phyloP scores from a whole-genome alignment of 2,329 filamentous ascomycete species.

The Aspergillus floridensis region DNA sequence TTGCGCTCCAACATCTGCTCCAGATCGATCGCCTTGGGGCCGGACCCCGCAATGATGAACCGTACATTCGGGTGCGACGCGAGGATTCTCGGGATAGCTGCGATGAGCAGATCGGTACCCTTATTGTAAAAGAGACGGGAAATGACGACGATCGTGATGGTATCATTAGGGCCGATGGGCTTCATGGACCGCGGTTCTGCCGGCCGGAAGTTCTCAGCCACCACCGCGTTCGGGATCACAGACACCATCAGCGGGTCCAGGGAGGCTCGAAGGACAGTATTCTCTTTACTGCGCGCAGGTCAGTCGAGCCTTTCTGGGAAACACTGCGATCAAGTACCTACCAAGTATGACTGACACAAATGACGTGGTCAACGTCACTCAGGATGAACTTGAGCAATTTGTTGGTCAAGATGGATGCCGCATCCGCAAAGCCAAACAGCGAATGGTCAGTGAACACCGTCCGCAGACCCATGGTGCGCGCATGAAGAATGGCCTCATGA shows the following conservation, averaged over 20 bases:
- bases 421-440: slow-evolving; percentile 94
- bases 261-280: slow-evolving; percentile 90
- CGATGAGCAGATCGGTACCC: slow-evolving; percentile 93
- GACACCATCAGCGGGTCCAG: slow-evolving; percentile 96
- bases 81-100: slow-evolving; percentile 88
- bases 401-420: slow-evolving; percentile 91
- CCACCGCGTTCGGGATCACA: slow-evolving; percentile 95
- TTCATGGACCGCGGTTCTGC: slow-evolving; percentile 56
- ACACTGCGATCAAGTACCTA: slow-evolving; percentile 37
- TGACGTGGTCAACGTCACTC: slow-evolving; percentile 96
- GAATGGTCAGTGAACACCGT: slow-evolving; percentile 98
- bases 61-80: slow-evolving; percentile 87
- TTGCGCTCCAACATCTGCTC: slow-evolving; percentile 98
- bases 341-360: slow-evolving; percentile 98
- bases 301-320: neutral
- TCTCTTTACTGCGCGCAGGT: slow-evolving; percentile 72
- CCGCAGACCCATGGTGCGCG: slow-evolving; percentile 88
- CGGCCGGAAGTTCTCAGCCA: slow-evolving; percentile 91
- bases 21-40: slow-evolving; percentile 93
- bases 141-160: slow-evolving; percentile 94
- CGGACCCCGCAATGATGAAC: slow-evolving; percentile 94
- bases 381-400: slow-evolving; percentile 94
- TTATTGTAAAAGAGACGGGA: slow-evolving; percentile 99
- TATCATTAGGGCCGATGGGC: slow-evolving; percentile 75
- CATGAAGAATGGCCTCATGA: slow-evolving; percentile 92